Base-by-base conservation (phyloP, 1,284 basidiomycete genomes). In the Ceraceosorus guamensis region DNA sequence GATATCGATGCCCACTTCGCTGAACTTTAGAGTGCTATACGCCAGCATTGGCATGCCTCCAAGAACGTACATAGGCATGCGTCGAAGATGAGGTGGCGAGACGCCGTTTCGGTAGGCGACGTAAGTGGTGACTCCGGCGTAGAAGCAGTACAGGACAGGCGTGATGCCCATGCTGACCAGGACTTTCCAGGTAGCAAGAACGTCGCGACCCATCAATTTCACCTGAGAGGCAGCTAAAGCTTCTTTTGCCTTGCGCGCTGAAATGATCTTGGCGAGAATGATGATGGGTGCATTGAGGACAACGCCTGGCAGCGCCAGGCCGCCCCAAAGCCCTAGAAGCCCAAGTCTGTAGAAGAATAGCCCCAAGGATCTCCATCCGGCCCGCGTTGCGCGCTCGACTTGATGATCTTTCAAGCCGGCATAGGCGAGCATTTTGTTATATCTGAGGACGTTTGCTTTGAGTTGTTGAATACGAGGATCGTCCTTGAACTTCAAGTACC, bases 351-450 rank as follows among this genome's bases (percentile, higher is more conserved):
- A 98, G 6, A 84, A 79, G 32, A 99, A 80, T 39, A 99, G 81
- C 39, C 90, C 84, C 2, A 93, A 78, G 2, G 87, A 88, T 77
- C 95, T 92, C 87, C 91, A 89, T 50, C 85, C 83, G 7, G 78
- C 76, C 7, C 77, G 67, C 32, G 69, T 72, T 84, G 87, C 71
- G 84, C 80, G 68, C 83, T 86, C 65, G 82, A 91, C 92, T 81
- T 99, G 95, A 75, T 99, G 95, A 76, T 99, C 95, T 54, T 91
- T 87, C 57, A 99, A 80, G n/a, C 95, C 95, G 60, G 98, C 82
- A 78, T 97, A 91, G 46, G 87, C 83, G 44, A 98, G 81, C 52
- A 87, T 81, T 59, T 90, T 87, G 76, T 99, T 98, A 77, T 99
- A 99, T 63, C 87, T 87, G 44, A 92, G 80, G n/a, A 98, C 89